Percentiles rank a stretch among this genome's conserved stretches.
phyloP scores from a whole-genome alignment of 371 early-diverging fungal species.

The Rhizopus stolonifer region DNA sequence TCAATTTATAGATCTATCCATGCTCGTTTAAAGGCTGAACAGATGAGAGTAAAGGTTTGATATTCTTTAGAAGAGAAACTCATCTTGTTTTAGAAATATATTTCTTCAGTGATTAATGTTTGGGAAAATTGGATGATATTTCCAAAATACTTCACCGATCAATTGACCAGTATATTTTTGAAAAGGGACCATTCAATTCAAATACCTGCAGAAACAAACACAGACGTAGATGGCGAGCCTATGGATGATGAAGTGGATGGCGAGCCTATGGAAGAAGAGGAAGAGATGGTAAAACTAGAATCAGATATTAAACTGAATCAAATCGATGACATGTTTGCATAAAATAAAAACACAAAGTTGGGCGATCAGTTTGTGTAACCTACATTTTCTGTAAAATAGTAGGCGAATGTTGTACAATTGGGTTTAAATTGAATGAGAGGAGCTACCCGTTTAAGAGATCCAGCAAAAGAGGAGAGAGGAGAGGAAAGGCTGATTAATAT shows the following conservation, averaged over 20 bases:
- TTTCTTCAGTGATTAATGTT: slow-evolving; percentile 63
- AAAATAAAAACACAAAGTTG: slow-evolving; percentile 36
- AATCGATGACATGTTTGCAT: slow-evolving; percentile 3
- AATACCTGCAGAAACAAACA: not conserved
- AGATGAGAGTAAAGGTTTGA: slow-evolving; percentile 56
- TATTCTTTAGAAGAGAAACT: not conserved
- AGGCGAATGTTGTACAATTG: no score
- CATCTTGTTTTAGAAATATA: slow-evolving; percentile 43
- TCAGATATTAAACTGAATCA: no score
- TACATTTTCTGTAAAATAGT: no score
- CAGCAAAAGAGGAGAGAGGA: no score
- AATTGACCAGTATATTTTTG: slow-evolving; percentile 46
- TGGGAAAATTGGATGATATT: slow-evolving; percentile 93
- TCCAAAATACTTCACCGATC: slow-evolving; percentile 66
- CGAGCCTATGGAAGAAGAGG: slow-evolving; percentile 25
- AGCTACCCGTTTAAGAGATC: no score
- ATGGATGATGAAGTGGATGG: slow-evolving; percentile 23
- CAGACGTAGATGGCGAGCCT: slow-evolving; percentile 1
- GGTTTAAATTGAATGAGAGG: no score
- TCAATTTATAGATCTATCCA: slow-evolving; percentile 65
- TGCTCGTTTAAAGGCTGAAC: slow-evolving; percentile 82
- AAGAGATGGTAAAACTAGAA: slow-evolving; percentile 22
- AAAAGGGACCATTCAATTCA: slow-evolving; percentile 25
- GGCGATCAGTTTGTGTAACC: slow-evolving; percentile 18
- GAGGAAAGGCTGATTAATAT: no score